These are phyloP conservation scores for Lactarius quietus DNA, from an alignment of 768 basidiomycete species.

Conservation along the genomic window DNA sequence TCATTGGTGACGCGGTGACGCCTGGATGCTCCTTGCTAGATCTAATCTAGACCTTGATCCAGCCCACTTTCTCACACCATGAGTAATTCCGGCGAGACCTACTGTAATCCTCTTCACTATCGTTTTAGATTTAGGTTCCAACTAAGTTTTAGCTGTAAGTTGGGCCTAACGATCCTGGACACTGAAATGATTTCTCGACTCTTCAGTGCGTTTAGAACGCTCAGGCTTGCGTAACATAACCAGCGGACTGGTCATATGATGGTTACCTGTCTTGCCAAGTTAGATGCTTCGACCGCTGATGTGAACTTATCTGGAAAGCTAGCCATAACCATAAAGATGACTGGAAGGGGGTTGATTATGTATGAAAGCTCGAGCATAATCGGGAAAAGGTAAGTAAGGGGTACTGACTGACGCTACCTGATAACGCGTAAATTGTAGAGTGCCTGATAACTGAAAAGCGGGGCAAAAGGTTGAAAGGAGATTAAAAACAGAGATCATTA, in stretches of 20 bases:
- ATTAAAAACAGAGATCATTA: not conserved
- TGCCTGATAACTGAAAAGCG: constrained; percentile 2
- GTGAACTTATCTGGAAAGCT: not conserved
- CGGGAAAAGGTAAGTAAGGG: constrained; percentile 19
- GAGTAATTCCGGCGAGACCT: no score
- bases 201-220: not conserved
- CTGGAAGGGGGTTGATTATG: constrained; percentile 8
- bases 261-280: not conserved
- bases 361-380: constrained; percentile 16
- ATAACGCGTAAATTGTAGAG: constrained; percentile 16
- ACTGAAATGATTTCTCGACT: not conserved
- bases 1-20: no score
- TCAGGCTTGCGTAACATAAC: not conserved
- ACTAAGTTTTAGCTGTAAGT: no score
- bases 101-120: not conserved
- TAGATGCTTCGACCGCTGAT: not conserved
- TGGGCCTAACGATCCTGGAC: not conserved
- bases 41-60: no score
- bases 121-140: not conserved
- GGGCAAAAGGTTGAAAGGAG: not conserved
- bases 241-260: not conserved
- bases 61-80: no score
- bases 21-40: no score
- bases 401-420: constrained; percentile 15
- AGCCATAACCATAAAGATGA: not conserved